Evolutionary conservation across 352 stramenopile genomes (phyloP).

Genomic region (Pythium rishiriense): DNA sequence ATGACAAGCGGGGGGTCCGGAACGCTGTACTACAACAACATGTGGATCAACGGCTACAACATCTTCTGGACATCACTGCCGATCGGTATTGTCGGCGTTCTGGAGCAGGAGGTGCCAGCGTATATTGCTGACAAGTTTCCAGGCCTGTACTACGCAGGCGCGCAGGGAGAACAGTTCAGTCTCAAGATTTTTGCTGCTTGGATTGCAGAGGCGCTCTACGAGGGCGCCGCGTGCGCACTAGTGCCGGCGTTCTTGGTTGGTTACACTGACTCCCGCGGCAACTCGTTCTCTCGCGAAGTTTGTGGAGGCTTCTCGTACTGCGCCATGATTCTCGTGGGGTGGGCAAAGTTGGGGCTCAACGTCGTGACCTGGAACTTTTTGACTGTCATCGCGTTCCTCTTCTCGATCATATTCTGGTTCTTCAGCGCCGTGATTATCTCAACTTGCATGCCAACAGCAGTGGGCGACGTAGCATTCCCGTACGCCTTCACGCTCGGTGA

Average conservation of each 20-base stretch:
- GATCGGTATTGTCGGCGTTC: constrained; percentile 80
- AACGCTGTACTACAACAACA: constrained; percentile 88
- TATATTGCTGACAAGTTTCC: constrained; percentile 76
- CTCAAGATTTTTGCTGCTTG: constrained; percentile 77
- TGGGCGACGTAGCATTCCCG: constrained; percentile 73
- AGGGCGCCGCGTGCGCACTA: constrained; percentile 70
- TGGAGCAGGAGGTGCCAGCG: constrained; percentile 81
- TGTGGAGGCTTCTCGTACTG: constrained; percentile 79
- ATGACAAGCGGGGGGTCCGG: constrained; percentile 72
- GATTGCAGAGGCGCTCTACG: constrained; percentile 80
- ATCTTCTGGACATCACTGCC: constrained; percentile 95
- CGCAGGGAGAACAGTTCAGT: constrained; percentile 82
- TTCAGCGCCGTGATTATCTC: constrained; percentile 67
- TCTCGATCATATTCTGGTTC: constrained; percentile 80
- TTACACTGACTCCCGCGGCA: constrained; percentile 57
- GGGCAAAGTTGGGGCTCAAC: constrained; percentile 80
- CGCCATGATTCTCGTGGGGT: constrained; percentile 78
- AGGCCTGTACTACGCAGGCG: constrained; percentile 76
- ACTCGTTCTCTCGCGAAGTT: constrained; percentile 64
- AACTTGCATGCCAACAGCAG: constrained; percentile 47
- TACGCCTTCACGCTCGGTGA: constrained; percentile 72
- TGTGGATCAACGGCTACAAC: constrained; percentile 95
- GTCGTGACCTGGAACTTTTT: constrained; percentile 81
- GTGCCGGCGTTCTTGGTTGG: constrained; percentile 64
- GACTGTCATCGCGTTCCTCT: constrained; percentile 51